Percentiles rank a stretch among this genome's conserved stretches.
Evolutionary conservation across 768 basidiomycete genomes (phyloP).

Genomic region (Pseudohyphozyma bogoriensis): DNA sequence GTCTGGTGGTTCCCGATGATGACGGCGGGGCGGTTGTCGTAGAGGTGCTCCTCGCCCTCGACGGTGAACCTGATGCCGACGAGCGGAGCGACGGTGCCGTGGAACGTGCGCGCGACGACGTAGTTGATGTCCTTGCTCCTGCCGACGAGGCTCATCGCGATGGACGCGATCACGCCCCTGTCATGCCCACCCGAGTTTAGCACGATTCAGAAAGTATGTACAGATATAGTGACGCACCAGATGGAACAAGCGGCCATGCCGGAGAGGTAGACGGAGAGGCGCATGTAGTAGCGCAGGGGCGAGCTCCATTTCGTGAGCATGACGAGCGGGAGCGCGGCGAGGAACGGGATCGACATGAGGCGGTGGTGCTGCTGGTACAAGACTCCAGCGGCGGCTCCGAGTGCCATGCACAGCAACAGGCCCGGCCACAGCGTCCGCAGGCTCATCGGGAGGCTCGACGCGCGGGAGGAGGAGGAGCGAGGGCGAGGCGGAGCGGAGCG

Average conservation of each 20-base stretch:
- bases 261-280: conserved; percentile 21
- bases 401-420: no score
- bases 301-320: no score
- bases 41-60: conserved; percentile 76
- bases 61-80: conserved; percentile 62
- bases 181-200: conserved; percentile 49
- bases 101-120: conserved; percentile 74
- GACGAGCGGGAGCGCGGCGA: no score
- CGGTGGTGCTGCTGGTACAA: no score
- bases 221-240: neutral
- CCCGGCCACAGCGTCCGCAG: no score
- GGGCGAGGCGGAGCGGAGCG: no score
- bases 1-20: conserved; percentile 86
- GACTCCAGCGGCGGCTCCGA: no score
- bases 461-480: no score
- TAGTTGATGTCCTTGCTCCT: conserved; percentile 51
- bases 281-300: conserved; percentile 25
- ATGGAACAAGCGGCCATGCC: conserved; percentile 5
- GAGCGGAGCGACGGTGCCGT: conserved; percentile 52
- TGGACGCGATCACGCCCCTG: conserved; percentile 59
- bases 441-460: no score
- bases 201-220: neutral
- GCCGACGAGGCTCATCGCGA: conserved; percentile 60
- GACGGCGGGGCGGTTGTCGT: conserved; percentile 36
- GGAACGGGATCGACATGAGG: no score